Evolutionary conservation across 306 rosid species (phyloP).

Genomic region (Begonia masoniana): DNA sequence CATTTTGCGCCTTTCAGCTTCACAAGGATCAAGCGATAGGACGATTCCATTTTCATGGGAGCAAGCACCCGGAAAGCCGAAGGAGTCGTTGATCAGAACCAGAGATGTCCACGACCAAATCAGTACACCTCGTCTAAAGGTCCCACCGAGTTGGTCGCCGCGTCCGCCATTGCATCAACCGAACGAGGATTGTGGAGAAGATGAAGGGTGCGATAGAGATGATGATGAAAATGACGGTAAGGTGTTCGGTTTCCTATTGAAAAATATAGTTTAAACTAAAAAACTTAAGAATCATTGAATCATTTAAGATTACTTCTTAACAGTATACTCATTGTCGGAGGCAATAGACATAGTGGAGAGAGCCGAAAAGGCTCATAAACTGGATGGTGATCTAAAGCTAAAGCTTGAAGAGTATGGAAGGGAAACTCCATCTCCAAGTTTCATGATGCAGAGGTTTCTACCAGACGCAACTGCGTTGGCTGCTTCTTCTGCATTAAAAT

Average conservation of each 20-base stretch:
- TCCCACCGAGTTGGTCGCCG: conserved; percentile 46
- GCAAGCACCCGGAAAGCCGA: conserved; percentile 60
- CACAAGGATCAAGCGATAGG: conserved; percentile 17
- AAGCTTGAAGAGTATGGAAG: conserved; percentile 17
- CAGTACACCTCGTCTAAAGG: conserved; percentile 38
- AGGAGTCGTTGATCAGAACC: conserved; percentile 11
- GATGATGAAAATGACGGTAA: conserved; percentile 5
- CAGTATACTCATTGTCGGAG: conserved; percentile 60
- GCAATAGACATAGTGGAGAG: conserved; percentile 60
- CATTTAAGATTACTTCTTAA: no score
- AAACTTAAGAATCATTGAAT: no score
- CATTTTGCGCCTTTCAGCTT: conserved; percentile 9
- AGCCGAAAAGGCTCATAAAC: conserved; percentile 9
- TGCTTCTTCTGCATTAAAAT: conserved; percentile 32
- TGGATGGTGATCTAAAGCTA: conserved; percentile 4
- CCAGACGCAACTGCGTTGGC: conserved; percentile 82
- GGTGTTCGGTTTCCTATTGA: conserved; percentile 22
- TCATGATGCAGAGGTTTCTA: conserved; percentile 69
- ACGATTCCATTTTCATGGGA: conserved; percentile 89
- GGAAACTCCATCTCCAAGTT: conserved; percentile 33
- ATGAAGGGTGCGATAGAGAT: conserved; percentile 16
- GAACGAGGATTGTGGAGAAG: neutral
- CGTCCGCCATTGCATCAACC: neutral
- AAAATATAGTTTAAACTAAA: conserved; percentile 25
- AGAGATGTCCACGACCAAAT: neutral